Conservation (phyloP, 768 basidiomycete species). For the Pisolithus marmoratus region DNA sequence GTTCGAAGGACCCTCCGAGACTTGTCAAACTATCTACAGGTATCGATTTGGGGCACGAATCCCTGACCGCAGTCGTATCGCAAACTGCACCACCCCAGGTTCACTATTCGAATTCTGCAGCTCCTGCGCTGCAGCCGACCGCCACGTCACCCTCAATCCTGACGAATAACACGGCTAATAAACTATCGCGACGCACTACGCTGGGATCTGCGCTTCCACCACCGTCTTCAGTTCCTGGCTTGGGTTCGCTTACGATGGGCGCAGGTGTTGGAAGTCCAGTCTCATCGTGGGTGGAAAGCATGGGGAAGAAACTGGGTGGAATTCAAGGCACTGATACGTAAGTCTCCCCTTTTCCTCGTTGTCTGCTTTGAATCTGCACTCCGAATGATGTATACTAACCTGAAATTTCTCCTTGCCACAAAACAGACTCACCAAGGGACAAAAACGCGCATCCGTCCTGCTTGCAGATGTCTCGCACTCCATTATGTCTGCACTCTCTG, state of each 20-base stretch:
- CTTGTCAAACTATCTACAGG: background rate
- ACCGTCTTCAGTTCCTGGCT: slow-evolving; percentile 35
- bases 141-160: background rate
- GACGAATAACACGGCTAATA: background rate
- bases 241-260: slow-evolving; percentile 30
- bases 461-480: slow-evolving; percentile 60
- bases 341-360: slow-evolving; percentile 20
- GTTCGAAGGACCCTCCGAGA: background rate
- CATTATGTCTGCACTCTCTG: slow-evolving; percentile 40
- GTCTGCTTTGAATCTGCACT: too few species aligned
- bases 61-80: too few species aligned
- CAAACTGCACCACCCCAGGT: background rate
- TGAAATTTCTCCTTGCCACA: background rate
- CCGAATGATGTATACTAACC: background rate
- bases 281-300: slow-evolving; percentile 49
- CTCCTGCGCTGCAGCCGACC: background rate
- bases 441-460: slow-evolving; percentile 63
- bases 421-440: slow-evolving; percentile 56
- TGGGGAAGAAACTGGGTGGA: slow-evolving; percentile 59
- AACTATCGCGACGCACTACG: background rate
- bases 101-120: background rate
- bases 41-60: background rate
- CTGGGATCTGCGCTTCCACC: slow-evolving; percentile 20
- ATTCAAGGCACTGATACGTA: slow-evolving; percentile 51
- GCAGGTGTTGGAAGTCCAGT: slow-evolving; percentile 19